These are phyloP conservation scores for Periconia digitata DNA, from an alignment of 2,329 filamentous ascomycete species.

Conservation along the genomic window DNA sequence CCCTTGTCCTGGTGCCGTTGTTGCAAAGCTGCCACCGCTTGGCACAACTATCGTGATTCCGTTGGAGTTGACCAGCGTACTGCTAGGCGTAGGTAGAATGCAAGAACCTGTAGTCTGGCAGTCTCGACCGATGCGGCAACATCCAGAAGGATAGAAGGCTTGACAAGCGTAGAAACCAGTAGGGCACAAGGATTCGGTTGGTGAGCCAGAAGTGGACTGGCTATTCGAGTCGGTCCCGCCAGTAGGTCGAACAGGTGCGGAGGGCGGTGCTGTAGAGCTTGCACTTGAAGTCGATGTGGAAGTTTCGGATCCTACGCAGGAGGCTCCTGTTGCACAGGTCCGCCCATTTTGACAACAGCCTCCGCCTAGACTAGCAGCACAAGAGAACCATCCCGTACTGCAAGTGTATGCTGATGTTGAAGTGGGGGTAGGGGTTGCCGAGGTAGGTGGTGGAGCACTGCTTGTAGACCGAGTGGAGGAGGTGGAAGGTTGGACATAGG, in stretches of 20 bases:
- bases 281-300: conserved; percentile 24
- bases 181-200: conserved; percentile 63
- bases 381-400: conserved; percentile 49
- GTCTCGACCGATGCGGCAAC: conserved; percentile 84
- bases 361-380: conserved; percentile 50
- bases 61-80: conserved; percentile 64
- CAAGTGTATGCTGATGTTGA: conserved; percentile 38
- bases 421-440: conserved; percentile 19
- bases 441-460: conserved; percentile 27
- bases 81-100: conserved; percentile 56
- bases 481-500: conserved; percentile 32
- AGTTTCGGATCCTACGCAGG: conserved; percentile 39
- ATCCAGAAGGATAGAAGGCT: conserved; percentile 78
- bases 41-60: conserved; percentile 73
- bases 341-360: conserved; percentile 52
- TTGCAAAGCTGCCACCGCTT: conserved; percentile 48
- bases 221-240: conserved; percentile 39
- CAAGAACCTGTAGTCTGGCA: conserved; percentile 77
- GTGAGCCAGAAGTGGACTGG: conserved; percentile 65
- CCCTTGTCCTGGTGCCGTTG: conserved; percentile 41
- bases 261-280: conserved; percentile 28
- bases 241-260: conserved; percentile 47
- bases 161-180: conserved; percentile 91
- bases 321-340: conserved; percentile 44
- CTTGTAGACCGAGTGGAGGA: conserved; percentile 36